A percentile compares a stretch with the other conserved stretches of the same genome.
These are phyloP conservation scores for Saccharomycopsis javanensis DNA, from an alignment of 805 yeast genomes.

Conservation along the genomic window DNA sequence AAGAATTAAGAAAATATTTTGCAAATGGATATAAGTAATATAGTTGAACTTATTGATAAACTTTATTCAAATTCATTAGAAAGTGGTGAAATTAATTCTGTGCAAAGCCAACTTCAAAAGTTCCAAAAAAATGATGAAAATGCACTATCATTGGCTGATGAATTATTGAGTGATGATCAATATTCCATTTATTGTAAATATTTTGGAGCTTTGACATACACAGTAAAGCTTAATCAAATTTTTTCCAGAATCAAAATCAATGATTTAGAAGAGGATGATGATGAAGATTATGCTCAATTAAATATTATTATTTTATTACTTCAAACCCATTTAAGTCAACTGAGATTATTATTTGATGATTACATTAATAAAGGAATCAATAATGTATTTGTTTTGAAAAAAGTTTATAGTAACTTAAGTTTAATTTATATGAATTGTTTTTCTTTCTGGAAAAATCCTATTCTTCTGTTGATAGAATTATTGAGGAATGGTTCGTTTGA, in stretches of 20 bases:
- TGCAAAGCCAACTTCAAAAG: constrained; percentile 48
- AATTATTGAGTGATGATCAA: constrained; percentile 32
- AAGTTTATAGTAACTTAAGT: constrained; percentile 47
- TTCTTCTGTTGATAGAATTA: constrained; percentile 23
- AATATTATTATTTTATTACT: constrained; percentile 5
- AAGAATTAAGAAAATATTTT: not conserved
- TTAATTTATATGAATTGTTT: constrained; percentile 35
- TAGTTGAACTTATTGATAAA: constrained; percentile 5
- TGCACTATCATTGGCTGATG: constrained; percentile 51
- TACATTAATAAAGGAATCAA: constrained; percentile 7
- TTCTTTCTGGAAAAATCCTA: constrained; percentile 33
- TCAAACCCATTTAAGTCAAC: constrained; percentile 19
- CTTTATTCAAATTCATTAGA: constrained; percentile 9
- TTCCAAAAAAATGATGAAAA: constrained; percentile 42
- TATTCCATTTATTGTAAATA: constrained; percentile 45
- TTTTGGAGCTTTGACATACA: constrained; percentile 73
- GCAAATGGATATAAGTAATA: not conserved
- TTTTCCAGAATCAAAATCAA: not conserved
- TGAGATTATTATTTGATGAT: constrained; percentile 12
- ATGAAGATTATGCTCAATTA: constrained; percentile 8
- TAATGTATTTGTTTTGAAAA: constrained; percentile 40
- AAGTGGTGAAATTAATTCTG: constrained; percentile 25
- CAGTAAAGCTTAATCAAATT: constrained; percentile 43
- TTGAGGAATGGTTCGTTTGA: constrained; percentile 5
- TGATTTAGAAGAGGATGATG: constrained; percentile 11